A percentile compares a stretch with the other conserved stretches of the same genome.
phyloP scores from a whole-genome alignment of 2,329 filamentous ascomycete genomes.

The Sphaceloma murrayae region DNA sequence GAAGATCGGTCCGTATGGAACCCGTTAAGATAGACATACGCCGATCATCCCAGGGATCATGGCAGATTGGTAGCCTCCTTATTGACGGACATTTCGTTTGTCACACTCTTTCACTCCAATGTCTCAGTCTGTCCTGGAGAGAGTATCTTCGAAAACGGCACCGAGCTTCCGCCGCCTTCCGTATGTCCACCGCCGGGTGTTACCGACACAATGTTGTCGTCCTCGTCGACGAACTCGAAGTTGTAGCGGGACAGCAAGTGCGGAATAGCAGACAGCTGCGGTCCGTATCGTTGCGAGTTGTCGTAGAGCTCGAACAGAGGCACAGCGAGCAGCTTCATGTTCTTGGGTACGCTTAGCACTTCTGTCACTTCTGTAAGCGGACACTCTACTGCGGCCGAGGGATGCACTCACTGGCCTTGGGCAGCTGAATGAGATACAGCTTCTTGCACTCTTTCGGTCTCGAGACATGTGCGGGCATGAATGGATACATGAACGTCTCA shows the following conservation, averaged over 20 bases:
- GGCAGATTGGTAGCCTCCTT: too few relatives aligned
- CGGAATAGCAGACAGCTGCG: slow-evolving; percentile 90
- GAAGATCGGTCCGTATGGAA: too few relatives aligned
- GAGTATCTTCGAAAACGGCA: slow-evolving; percentile 57
- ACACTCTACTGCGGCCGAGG: neutral
- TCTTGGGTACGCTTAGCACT: slow-evolving; percentile 92
- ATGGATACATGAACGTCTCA: slow-evolving; percentile 99
- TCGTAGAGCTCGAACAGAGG: slow-evolving; percentile 97
- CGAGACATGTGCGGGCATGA: slow-evolving; percentile 90
- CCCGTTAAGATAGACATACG: too few relatives aligned
- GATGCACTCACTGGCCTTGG: slow-evolving; percentile 66
- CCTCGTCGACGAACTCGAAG: slow-evolving; percentile 94
- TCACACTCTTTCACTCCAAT: too few relatives aligned
- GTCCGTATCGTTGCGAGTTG: slow-evolving; percentile 88
- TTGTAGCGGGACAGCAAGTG: slow-evolving; percentile 92
- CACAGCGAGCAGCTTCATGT: slow-evolving; percentile 97
- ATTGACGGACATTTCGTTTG: too few relatives aligned
- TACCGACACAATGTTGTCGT: slow-evolving; percentile 73
- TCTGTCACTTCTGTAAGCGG: slow-evolving; percentile 44
- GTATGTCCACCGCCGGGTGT: slow-evolving; percentile 62
- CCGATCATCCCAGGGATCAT: too few relatives aligned
- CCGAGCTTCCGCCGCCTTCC: slow-evolving; percentile 41
- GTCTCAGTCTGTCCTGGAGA: too few relatives aligned
- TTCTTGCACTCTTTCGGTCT: slow-evolving; percentile 99
- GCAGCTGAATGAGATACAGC: slow-evolving; percentile 91